Conservation (phyloP, 2,329 filamentous ascomycete genomes). For the Diaporthe citrichinensis region DNA sequence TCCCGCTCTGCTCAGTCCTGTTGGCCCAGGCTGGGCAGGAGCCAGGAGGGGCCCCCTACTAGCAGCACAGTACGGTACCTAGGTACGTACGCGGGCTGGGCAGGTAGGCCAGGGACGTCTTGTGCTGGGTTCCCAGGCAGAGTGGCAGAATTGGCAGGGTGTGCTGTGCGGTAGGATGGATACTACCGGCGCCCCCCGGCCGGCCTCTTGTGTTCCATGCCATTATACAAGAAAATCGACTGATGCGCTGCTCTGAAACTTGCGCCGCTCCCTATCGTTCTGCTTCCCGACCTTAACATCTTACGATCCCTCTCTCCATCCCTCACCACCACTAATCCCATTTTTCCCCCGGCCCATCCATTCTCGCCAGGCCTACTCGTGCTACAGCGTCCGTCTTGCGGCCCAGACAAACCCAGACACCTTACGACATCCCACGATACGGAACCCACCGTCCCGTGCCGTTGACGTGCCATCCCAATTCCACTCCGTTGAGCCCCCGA, state of each 20-base stretch:
- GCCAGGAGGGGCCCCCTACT: slow-evolving; percentile 19
- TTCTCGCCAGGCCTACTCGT: slow-evolving; percentile 31
- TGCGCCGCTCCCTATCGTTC: slow-evolving; percentile 10
- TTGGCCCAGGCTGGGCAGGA: slow-evolving; percentile 17
- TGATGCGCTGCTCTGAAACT: slow-evolving; percentile 30
- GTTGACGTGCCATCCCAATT: slow-evolving; percentile 4
- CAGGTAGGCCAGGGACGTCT: neutral
- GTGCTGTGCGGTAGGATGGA: slow-evolving; percentile 1
- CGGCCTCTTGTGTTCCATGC: slow-evolving; percentile 24
- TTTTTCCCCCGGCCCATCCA: slow-evolving; percentile 16
- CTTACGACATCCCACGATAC: slow-evolving; percentile 23
- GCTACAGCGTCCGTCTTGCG: slow-evolving; percentile 20
- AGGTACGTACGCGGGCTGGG: too few species aligned
- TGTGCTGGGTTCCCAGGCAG: neutral
- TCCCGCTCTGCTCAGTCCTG: neutral
- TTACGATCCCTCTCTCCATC: slow-evolving; percentile 28
- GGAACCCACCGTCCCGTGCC: slow-evolving; percentile 27
- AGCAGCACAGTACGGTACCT: neutral
- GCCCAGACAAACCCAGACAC: slow-evolving; percentile 17
- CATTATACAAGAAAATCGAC: slow-evolving; percentile 27
- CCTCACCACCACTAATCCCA: slow-evolving; percentile 30
- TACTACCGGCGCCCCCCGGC: slow-evolving; percentile 29
- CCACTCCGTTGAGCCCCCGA: neutral
- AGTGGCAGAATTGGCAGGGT: neutral
- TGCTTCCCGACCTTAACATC: slow-evolving; percentile 24